Percentiles rank a stretch among this genome's conserved stretches.
phyloP scores from a whole-genome alignment of 805 yeast species.

The Lipomyces japonicus region DNA sequence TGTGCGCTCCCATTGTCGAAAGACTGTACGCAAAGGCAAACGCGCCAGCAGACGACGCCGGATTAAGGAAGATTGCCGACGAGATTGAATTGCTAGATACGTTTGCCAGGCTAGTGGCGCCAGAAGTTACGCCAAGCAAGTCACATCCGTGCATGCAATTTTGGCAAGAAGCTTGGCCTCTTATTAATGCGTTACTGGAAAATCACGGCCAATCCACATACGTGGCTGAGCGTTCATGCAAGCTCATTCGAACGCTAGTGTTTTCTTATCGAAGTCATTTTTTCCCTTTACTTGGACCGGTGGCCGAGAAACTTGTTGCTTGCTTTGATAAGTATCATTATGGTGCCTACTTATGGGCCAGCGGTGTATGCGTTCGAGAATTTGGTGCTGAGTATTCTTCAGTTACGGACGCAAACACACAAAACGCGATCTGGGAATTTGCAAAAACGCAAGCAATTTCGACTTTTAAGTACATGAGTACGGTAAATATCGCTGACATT shows the following conservation, averaged over 20 bases:
- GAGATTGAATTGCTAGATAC: constrained; percentile 65
- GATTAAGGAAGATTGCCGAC: constrained; percentile 57
- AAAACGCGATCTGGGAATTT: constrained; percentile 67
- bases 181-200: constrained; percentile 47
- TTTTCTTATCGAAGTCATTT: constrained; percentile 59
- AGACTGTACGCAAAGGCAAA: constrained; percentile 27
- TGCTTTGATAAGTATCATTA: constrained; percentile 66
- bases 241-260: constrained; percentile 61
- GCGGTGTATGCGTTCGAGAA: constrained; percentile 70
- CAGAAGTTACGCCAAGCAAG: constrained; percentile 33
- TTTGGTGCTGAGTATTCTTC: constrained; percentile 54
- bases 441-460: constrained; percentile 60
- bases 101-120: constrained; percentile 55
- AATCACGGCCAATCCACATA: constrained; percentile 56
- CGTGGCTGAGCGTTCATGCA: constrained; percentile 72
- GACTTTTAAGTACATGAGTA: constrained; percentile 49
- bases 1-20: constrained; percentile 62
- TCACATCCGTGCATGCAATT: constrained; percentile 51
- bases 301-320: constrained; percentile 61
- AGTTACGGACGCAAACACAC: constrained; percentile 48
- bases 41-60: constrained; percentile 37
- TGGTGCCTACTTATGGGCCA: constrained; percentile 88
- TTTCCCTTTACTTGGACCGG: constrained; percentile 55
- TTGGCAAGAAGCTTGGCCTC: constrained; percentile 60
- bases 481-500: constrained; percentile 34